A percentile compares a stretch with the other conserved stretches of the same genome.
Evolutionary conservation across 495 filamentous ascomycete species (phyloP).

Genomic region (Penicillium paradoxum): DNA sequence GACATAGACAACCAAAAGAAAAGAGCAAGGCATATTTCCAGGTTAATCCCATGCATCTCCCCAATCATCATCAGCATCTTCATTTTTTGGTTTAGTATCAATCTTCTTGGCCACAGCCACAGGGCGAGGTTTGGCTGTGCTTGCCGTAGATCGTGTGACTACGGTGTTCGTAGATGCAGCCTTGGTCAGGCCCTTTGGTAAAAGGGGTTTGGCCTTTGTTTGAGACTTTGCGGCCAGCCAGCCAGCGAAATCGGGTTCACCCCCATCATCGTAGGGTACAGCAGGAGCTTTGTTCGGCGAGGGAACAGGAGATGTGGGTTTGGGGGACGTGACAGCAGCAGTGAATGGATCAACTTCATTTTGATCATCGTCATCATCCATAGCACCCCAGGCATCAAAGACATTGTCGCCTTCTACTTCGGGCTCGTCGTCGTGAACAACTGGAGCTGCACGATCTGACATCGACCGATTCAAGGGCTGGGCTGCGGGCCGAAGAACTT

Average conservation of each 20-base stretch:
- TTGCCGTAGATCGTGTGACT: slow-evolving; percentile 30
- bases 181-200: slow-evolving; percentile 76
- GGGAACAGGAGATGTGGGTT: slow-evolving; percentile 28
- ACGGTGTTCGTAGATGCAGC: slow-evolving; percentile 26
- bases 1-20: background rate
- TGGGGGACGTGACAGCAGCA: slow-evolving; percentile 32
- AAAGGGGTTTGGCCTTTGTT: slow-evolving; percentile 62
- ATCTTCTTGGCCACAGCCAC: slow-evolving; percentile 42
- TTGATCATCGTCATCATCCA: slow-evolving; percentile 60
- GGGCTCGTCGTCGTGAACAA: slow-evolving; percentile 30
- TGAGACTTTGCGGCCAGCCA: slow-evolving; percentile 82
- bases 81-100: slow-evolving; percentile 47
- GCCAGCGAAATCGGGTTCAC: slow-evolving; percentile 88
- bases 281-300: slow-evolving; percentile 28
- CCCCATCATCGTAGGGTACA: slow-evolving; percentile 69
- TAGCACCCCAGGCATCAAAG: slow-evolving; percentile 66
- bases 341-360: slow-evolving; percentile 46
- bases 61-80: slow-evolving; percentile 49
- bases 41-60: slow-evolving; percentile 52
- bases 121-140: slow-evolving; percentile 37
- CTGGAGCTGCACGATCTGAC: slow-evolving; percentile 39
- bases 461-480: slow-evolving; percentile 39
- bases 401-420: slow-evolving; percentile 52
- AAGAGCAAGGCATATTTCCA: background rate
- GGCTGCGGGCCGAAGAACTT: slow-evolving; percentile 35